Percentiles rank a stretch among this genome's conserved stretches.
These are phyloP conservation scores for Trametes gibbosa DNA, from an alignment of 768 basidiomycete species.

Conservation along the genomic window DNA sequence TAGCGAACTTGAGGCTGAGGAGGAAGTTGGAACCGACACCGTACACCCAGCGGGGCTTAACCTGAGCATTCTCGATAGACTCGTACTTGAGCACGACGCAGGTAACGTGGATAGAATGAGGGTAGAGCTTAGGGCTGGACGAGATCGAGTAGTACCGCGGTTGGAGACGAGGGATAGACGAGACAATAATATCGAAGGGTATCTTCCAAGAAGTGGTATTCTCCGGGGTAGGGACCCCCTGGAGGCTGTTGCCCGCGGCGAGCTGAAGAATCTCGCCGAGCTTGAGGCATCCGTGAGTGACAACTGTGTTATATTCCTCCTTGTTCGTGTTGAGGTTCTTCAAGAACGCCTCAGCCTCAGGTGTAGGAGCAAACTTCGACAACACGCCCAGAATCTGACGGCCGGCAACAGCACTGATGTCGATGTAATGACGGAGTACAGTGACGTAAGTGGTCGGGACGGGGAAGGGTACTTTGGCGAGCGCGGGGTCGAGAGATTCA, in stretches of 20 bases:
- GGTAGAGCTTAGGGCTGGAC: constrained; percentile 89
- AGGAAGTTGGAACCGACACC: constrained; percentile 96
- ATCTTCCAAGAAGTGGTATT: constrained; percentile 88
- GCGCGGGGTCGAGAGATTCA: constrained; percentile 94
- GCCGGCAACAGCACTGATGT: constrained; percentile 92
- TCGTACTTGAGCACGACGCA: constrained; percentile 94
- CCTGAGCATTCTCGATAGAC: constrained; percentile 51
- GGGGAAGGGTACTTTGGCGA: constrained; percentile 99
- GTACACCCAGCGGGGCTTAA: constrained; percentile 67
- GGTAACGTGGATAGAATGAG: constrained; percentile 91
- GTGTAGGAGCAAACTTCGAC: constrained; percentile 83
- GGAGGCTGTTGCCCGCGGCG: constrained; percentile 77
- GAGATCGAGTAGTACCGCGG: constrained; percentile 99
- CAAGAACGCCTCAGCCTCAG: constrained; percentile 71
- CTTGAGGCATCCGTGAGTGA: constrained; percentile 82
- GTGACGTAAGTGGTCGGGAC: constrained; percentile 93
- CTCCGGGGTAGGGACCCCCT: constrained; percentile 51
- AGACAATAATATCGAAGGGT: constrained; percentile 96
- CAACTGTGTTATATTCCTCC: constrained; percentile 76
- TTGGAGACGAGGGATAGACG: constrained; percentile 89
- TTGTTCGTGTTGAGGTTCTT: constrained; percentile 82
- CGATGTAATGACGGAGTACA: constrained; percentile 94
- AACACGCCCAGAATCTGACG: constrained; percentile 89
- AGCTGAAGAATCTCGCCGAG: constrained; percentile 91
- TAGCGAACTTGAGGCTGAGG: constrained; percentile 83